Evolutionary conservation across 78 protist genomes (phyloP).

Genomic region (Dictyostelium intermedium): DNA sequence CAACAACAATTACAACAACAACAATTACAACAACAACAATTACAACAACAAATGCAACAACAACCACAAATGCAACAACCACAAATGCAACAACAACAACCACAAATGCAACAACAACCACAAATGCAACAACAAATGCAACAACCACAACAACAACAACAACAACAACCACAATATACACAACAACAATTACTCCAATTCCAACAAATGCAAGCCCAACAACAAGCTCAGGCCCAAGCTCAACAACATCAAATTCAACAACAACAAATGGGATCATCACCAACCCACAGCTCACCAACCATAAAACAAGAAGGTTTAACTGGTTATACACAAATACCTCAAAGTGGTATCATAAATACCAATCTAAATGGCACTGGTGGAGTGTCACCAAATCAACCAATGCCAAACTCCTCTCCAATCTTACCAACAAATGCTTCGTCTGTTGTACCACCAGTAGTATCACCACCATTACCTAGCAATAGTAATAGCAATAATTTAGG

Average conservation of each 20-base stretch:
- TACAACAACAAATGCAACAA: slow-evolving; percentile 28
- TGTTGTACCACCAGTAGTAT: not conserved
- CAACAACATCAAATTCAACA: slow-evolving; percentile 28
- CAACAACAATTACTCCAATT: not conserved
- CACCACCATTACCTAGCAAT: not conserved
- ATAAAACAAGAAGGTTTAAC: not conserved
- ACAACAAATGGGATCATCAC: not conserved
- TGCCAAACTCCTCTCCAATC: not conserved
- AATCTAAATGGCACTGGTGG: not conserved
- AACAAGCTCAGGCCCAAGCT: slow-evolving; percentile 2
- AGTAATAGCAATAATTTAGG: not conserved
- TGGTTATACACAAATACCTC: not conserved
- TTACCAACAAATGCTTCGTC: not conserved
- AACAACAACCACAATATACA: not conserved
- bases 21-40: slow-evolving; percentile 22
- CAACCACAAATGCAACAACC: slow-evolving; percentile 28
- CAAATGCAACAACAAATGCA: not conserved
- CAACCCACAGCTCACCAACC: not conserved
- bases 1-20: slow-evolving; percentile 9
- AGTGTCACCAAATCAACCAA: slow-evolving; percentile 3
- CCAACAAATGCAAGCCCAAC: slow-evolving; percentile 32
- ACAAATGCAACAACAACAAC: not conserved
- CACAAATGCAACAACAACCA: slow-evolving; percentile 1
- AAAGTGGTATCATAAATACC: not conserved
- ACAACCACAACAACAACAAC: slow-evolving; percentile 22